Conservation (phyloP, 1,139 yeast species). For the Yarrowia galli region DNA sequence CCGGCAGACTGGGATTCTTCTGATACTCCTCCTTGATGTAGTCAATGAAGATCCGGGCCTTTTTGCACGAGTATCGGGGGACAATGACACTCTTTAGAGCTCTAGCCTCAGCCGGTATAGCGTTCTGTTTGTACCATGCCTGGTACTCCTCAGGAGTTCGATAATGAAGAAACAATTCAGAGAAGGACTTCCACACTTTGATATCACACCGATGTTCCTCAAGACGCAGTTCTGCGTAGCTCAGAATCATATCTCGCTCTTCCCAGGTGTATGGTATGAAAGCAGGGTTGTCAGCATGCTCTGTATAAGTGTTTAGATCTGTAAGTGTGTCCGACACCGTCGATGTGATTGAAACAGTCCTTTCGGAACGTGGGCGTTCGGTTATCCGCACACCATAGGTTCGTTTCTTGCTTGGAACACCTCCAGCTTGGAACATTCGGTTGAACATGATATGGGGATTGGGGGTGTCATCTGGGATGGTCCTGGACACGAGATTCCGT, state of each 20-base stretch:
- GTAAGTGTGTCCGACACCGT: no score
- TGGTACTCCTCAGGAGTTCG: neutral
- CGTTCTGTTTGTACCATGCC: neutral
- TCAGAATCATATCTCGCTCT: neutral
- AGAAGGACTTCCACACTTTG: neutral
- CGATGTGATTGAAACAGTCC: no score
- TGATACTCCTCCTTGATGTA: neutral
- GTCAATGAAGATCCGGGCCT: neutral
- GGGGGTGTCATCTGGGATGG: no score
- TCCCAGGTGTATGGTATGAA: no score
- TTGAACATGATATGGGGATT: no score
- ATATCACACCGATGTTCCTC: neutral
- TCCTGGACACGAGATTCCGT: no score
- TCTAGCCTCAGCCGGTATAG: neutral
- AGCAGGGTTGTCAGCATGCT: no score
- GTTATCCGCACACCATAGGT: no score
- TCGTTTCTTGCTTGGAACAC: no score
- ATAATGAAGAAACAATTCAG: neutral
- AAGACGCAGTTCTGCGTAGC: neutral
- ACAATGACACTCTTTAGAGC: neutral
- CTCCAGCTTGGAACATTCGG: no score
- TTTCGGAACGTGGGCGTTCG: no score
- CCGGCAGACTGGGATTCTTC: neutral
- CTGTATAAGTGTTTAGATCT: no score
- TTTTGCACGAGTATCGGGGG: neutral